Evolutionary conservation across 371 early-diverging fungal genomes (phyloP).

Genomic region (Mucor racemosus): DNA sequence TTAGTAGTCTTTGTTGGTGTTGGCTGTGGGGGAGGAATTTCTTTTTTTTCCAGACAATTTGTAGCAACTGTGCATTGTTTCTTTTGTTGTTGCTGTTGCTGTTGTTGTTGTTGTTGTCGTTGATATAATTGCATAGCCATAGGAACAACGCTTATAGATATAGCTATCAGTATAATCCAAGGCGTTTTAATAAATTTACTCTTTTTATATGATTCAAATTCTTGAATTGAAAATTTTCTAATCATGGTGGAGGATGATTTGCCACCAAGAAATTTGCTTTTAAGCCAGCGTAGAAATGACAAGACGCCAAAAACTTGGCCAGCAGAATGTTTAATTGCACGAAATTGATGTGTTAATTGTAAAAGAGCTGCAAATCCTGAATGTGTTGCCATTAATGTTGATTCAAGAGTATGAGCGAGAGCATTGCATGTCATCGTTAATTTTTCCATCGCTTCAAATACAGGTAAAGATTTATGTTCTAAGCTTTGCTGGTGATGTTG

Average conservation of each 20-base stretch:
- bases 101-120: background rate
- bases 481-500: background rate
- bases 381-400: constrained; percentile 89
- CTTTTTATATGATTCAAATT: constrained; percentile 61
- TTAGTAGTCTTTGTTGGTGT: constrained; percentile 32
- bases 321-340: constrained; percentile 70
- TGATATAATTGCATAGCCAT: background rate
- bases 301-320: constrained; percentile 74
- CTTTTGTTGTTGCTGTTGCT: background rate
- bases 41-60: too few relatives aligned
- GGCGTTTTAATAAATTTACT: background rate
- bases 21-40: background rate
- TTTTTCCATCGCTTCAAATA: constrained; percentile 82
- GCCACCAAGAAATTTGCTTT: constrained; percentile 32
- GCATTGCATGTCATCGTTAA: constrained; percentile 88
- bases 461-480: constrained; percentile 29
- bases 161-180: background rate
- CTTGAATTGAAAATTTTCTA: constrained; percentile 59
- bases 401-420: constrained; percentile 89
- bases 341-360: constrained; percentile 89
- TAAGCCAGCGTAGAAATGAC: constrained; percentile 58
- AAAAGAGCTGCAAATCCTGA: constrained; percentile 90
- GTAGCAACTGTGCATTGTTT: background rate
- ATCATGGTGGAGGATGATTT: constrained; percentile 54
- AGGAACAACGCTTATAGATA: background rate